Evolutionary conservation across 495 filamentous ascomycete genomes (phyloP), one percentile per base, ranked within the genome.

Genomic region (Aspergillus mulundensis): DNA sequence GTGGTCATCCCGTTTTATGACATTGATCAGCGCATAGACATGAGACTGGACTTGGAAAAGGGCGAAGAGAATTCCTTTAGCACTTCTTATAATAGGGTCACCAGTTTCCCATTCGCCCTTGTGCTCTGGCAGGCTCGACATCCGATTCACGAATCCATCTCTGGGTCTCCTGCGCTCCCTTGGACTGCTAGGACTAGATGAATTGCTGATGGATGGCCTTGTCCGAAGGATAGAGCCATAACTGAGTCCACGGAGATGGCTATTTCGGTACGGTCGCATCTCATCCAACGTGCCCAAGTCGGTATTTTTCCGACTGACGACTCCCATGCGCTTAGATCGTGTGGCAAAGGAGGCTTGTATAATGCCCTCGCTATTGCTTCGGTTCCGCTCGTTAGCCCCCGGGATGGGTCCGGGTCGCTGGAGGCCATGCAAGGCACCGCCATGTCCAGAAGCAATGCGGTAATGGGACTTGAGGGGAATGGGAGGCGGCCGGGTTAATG

Each of bases 291-390:
- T 87, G 21, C 83, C 84, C 10, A 95, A 73, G 51, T 91, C 90
- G 14, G 83, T 81, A 21, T 85, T 80, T 64, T 90, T 89, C 59
- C 81, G 85, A 38, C 44, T 56, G 25, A 96, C 84, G 24, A 95
- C 85, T 5, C 91, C 92, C 89, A 96, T 95, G 6, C 93, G 83
- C 61, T 87, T 85, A 52, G 66, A 79, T 56, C 73, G 87, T 73
- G 77, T 74, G 10, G 76, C 68, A 48, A 72, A 66, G 12, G 83
- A 80, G 19, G 79, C 79, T 40, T 84, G 80, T 32, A 89, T 79
- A 15, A 90, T 77, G 20, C 88, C 91, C 66, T 97, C 93, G 55
- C 90, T 95, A 60, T 96, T 94, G 61, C 91, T 96, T 42, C 93
- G 84, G 42, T 89, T 84, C 21, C 91, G 83, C 63, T 97, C 93